These are phyloP conservation scores for Haplosporangium gracile DNA, from an alignment of 192 early-diverging fungal species.

Conservation along the genomic window DNA sequence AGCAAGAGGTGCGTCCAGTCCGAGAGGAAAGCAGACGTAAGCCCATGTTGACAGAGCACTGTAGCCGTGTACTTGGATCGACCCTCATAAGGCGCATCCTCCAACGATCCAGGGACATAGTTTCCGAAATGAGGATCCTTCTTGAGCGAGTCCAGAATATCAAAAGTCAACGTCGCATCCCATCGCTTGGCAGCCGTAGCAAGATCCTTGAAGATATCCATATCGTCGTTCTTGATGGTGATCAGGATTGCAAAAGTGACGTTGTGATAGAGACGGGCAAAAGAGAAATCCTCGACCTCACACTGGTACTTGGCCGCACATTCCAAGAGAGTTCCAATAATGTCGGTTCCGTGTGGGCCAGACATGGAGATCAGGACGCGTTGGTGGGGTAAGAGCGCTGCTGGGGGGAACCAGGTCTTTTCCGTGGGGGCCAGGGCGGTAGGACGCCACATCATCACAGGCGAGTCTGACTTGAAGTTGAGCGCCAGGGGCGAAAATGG, in stretches of 20 bases:
- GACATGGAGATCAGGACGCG: conserved; percentile 86
- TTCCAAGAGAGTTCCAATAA: conserved; percentile 86
- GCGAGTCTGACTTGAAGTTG: conserved; percentile 47
- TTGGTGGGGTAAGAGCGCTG: conserved; percentile 71
- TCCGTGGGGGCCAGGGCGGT: conserved; percentile 34
- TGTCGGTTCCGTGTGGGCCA: conserved; percentile 92
- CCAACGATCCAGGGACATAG: conserved; percentile 65
- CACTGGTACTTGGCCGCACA: conserved; percentile 81
- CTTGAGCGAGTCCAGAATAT: conserved; percentile 72
- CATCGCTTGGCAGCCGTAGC: conserved; percentile 82
- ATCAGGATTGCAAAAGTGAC: conserved; percentile 95
- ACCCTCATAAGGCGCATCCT: conserved; percentile 90
- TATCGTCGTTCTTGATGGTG: conserved; percentile 76
- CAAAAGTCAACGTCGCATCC: conserved; percentile 89
- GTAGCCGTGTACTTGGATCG: conserved; percentile 91
- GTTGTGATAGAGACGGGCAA: conserved; percentile 91
- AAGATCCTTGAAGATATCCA: conserved; percentile 84
- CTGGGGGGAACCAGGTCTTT: conserved; percentile 63
- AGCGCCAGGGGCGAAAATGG: conserved; percentile 39
- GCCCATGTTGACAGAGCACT: conserved; percentile 85
- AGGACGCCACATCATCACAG: conserved; percentile 40
- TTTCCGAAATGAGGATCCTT: conserved; percentile 57
- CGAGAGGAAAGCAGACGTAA: conserved; percentile 81
- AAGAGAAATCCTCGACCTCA: conserved; percentile 87
- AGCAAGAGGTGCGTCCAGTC: conserved; percentile 86